phyloP scores from a whole-genome alignment of 2,329 filamentous ascomycete genomes.

The Aspergillus sp. region DNA sequence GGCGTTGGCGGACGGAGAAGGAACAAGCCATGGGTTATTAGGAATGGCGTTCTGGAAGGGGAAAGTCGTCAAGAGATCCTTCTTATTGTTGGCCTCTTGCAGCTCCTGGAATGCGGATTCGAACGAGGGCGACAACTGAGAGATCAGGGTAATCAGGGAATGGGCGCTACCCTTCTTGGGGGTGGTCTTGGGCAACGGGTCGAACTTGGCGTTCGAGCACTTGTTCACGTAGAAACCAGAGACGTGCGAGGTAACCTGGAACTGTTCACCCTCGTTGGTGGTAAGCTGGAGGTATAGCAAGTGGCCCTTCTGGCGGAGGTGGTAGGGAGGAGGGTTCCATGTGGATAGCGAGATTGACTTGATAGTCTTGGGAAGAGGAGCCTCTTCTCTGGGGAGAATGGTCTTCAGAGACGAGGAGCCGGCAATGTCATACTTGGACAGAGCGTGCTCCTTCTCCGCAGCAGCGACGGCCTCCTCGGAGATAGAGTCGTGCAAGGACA shows the following conservation, averaged over 20 bases:
- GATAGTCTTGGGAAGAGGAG: constrained; percentile 76
- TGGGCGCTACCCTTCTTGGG: constrained; percentile 76
- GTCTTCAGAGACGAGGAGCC: constrained; percentile 60
- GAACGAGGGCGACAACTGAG: constrained; percentile 77
- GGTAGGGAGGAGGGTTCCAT: constrained; percentile 94
- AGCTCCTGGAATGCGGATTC: constrained; percentile 65
- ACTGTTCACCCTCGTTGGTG: constrained; percentile 90
- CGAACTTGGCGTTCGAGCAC: constrained; percentile 90
- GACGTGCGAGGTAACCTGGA: constrained; percentile 86
- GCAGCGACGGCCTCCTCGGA: constrained; percentile 39
- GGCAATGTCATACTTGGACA: constrained; percentile 71
- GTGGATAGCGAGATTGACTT: constrained; percentile 82
- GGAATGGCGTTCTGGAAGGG: constrained; percentile 94
- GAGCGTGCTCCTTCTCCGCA: constrained; percentile 45
- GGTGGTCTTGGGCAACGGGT: constrained; percentile 71
- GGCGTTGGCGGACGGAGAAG: constrained; percentile 54
- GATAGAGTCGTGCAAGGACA: constrained; percentile 80
- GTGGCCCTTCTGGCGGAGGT: constrained; percentile 85
- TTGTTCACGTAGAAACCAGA: constrained; percentile 97
- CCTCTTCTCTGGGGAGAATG: constrained; percentile 61
- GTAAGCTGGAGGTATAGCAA: constrained; percentile 82
- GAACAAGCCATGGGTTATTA: constrained; percentile 84
- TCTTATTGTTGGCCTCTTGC: constrained; percentile 75
- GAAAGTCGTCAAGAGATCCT: constrained; percentile 85
- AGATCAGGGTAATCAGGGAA: constrained; percentile 75